Percentiles rank a stretch among this genome's conserved stretches.
Evolutionary conservation across 257 asterid species (phyloP).

Genomic region (Linaria vulgaris): DNA sequence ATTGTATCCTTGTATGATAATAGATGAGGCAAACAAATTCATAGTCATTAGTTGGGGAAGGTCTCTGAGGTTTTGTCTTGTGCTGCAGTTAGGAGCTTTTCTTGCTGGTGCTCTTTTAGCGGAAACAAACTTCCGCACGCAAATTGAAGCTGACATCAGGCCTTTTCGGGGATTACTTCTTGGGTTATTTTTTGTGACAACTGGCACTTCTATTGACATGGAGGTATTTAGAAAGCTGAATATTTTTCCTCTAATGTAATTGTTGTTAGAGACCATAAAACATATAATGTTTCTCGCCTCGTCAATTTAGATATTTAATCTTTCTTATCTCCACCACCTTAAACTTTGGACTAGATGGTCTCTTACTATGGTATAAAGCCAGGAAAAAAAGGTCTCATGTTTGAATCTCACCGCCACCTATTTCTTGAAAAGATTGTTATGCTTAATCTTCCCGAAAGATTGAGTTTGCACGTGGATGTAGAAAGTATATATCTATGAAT

Average conservation of each 20-base stretch:
- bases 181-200: conserved; percentile 95
- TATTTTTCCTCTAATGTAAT: not conserved
- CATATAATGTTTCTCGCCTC: too few species aligned
- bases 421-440: too few species aligned
- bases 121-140: conserved; percentile 96
- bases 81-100: conserved; percentile 95
- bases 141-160: conserved; percentile 98
- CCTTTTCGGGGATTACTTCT: conserved; percentile 97
- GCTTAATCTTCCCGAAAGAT: too few species aligned
- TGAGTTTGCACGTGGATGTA: too few species aligned
- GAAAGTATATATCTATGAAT: too few species aligned
- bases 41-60: conserved; percentile 20
- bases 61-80: conserved; percentile 24
- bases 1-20: conserved; percentile 20
- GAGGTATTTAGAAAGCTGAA: conserved; percentile 48
- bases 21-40: conserved; percentile 11
- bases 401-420: too few species aligned
- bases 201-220: conserved; percentile 94
- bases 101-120: conserved; percentile 96
- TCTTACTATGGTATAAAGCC: too few species aligned
- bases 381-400: too few species aligned
- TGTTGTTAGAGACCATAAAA: not conserved
- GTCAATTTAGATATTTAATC: too few species aligned
- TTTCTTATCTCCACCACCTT: too few species aligned
- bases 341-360: too few species aligned